A percentile compares a stretch with the other conserved stretches of the same genome.
phyloP scores from a whole-genome alignment of 2,329 filamentous ascomycete species.

The Alternaria brassicae region DNA sequence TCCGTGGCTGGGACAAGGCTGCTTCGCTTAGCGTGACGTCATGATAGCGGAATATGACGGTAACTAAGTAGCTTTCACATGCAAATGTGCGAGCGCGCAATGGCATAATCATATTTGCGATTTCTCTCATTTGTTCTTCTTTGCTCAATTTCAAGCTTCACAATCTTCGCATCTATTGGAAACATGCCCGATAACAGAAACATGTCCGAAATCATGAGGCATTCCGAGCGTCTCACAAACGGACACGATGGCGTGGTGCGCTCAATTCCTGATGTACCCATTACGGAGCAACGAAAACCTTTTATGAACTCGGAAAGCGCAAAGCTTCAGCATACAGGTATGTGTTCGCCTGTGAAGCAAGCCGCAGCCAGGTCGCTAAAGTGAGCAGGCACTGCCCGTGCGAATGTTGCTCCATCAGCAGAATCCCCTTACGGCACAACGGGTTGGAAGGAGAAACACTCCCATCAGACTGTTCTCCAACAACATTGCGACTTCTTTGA shows the following conservation, averaged over 20 bases:
- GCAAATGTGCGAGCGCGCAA: not conserved
- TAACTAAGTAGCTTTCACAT: not conserved
- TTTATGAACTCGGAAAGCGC: not conserved
- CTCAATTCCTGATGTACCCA: conserved; percentile 8
- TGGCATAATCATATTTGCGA: not conserved
- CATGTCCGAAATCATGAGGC: conserved; percentile 8
- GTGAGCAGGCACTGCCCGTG: not conserved
- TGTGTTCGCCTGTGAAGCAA: not conserved
- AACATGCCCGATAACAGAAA: not conserved
- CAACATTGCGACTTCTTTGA: conserved; percentile 64
- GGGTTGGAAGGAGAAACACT: conserved; percentile 4
- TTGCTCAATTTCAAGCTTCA: too few relatives aligned
- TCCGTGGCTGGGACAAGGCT: not conserved
- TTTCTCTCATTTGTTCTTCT: not conserved
- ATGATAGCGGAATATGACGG: conserved; percentile 1
- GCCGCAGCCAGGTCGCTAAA: not conserved
- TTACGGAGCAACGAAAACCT: conserved; percentile 10
- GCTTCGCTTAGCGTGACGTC: conserved; percentile 5
- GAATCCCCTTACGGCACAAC: not conserved
- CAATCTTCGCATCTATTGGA: not conserved
- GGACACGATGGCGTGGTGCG: conserved; percentile 1
- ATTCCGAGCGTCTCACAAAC: not conserved
- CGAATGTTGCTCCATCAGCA: conserved; percentile 1
- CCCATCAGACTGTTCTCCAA: conserved; percentile 30
- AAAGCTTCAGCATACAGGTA: conserved; percentile 6